A percentile compares a stretch with the other conserved stretches of the same genome.
phyloP scores from a whole-genome alignment of 1,139 yeast genomes.

The Kodamaea sp. region DNA sequence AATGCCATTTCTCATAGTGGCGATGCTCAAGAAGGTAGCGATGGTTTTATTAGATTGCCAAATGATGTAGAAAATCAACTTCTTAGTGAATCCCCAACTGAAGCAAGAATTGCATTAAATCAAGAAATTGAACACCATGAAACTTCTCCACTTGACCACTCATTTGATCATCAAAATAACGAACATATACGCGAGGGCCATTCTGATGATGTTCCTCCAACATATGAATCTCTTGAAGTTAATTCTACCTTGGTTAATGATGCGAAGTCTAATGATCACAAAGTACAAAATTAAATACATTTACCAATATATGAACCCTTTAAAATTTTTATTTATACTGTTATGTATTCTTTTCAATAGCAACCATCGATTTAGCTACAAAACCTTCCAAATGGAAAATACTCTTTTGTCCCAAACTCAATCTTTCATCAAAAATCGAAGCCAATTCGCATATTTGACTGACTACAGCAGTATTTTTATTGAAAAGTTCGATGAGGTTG shows the following conservation, averaged over 20 bases:
- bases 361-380: conserved; percentile 81
- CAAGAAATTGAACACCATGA: conserved; percentile 6
- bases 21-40: conserved; percentile 3
- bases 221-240: conserved; percentile 4
- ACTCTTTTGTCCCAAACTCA: conserved; percentile 81
- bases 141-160: not conserved
- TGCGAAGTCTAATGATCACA: conserved; percentile 21
- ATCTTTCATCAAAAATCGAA: conserved; percentile 79
- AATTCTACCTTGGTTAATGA: conserved; percentile 19
- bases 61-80: conserved; percentile 18
- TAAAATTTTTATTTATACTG: not conserved
- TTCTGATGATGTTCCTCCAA: not conserved
- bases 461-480: conserved; percentile 31
- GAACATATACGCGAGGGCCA: not conserved
- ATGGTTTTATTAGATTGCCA: conserved; percentile 21
- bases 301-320: not conserved
- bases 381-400: conserved; percentile 95
- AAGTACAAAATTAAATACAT: conserved; percentile 26
- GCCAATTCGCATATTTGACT: conserved; percentile 62
- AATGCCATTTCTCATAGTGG: conserved; percentile 3
- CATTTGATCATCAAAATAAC: not conserved
- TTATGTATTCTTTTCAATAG: conserved; percentile 17
- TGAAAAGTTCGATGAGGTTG: conserved; percentile 46
- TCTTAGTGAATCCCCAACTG: not conserved
- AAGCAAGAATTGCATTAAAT: conserved; percentile 2